Conservation (phyloP, 2,329 filamentous ascomycete genomes). For the Leptographium lundbergii region DNA sequence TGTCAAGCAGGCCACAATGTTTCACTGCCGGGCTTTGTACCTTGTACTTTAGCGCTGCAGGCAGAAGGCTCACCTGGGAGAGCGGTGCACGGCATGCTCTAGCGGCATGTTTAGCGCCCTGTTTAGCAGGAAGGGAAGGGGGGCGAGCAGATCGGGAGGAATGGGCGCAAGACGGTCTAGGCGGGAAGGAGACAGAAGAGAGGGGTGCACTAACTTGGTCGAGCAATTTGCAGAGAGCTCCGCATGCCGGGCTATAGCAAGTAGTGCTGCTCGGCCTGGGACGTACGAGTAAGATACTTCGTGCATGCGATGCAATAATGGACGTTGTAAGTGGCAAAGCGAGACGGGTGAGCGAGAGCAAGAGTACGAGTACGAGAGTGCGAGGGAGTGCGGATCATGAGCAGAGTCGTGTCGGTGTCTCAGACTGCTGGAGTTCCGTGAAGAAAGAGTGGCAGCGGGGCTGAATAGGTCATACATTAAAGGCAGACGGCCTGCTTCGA, state of each 20-base stretch:
- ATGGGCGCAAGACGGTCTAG: neutral
- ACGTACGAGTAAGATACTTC: too few relatives aligned
- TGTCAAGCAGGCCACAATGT: neutral
- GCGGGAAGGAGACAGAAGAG: neutral
- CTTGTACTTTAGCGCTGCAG: neutral
- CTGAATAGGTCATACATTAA: neutral
- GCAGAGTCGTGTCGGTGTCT: neutral
- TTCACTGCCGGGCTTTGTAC: conserved; percentile 5
- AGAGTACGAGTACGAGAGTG: neutral
- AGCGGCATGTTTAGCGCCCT: conserved; percentile 4
- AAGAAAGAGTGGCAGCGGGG: neutral
- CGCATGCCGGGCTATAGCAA: neutral
- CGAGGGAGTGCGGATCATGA: neutral
- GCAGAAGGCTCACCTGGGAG: neutral
- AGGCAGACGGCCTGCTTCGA: neutral
- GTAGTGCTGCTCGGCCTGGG: neutral
- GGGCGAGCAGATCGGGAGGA: neutral
- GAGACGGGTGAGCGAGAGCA: neutral
- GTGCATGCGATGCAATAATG: neutral
- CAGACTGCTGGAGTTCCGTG: neutral
- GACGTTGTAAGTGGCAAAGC: neutral
- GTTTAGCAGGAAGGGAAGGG: conserved; percentile 1
- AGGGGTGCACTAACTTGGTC: neutral
- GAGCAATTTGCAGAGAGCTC: neutral
- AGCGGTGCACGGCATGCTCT: conserved; percentile 3